Conservation (phyloP, 1,284 basidiomycete species). For the Melampsora larici-populina region DNA sequence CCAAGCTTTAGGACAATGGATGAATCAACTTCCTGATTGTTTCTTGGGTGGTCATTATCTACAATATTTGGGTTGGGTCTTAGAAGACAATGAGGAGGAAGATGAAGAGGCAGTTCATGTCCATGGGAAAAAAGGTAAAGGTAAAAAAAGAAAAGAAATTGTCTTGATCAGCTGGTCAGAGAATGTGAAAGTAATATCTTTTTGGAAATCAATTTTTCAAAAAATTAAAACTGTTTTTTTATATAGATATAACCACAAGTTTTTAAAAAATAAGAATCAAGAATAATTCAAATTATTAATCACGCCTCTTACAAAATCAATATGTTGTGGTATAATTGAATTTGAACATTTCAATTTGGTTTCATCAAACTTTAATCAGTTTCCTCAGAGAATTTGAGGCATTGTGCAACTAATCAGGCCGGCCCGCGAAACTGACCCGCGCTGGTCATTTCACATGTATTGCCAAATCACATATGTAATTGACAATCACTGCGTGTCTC, state of each 20-base stretch:
- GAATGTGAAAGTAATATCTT: too few species aligned
- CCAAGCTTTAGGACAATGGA: slow-evolving; percentile 83
- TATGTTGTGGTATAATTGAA: slow-evolving; percentile 36
- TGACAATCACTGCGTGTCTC: too few species aligned
- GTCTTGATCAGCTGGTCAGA: too few species aligned
- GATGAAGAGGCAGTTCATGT: background rate
- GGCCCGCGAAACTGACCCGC: too few species aligned
- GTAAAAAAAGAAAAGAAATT: too few species aligned
- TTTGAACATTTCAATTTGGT: slow-evolving; percentile 22
- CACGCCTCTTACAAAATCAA: slow-evolving; percentile 37
- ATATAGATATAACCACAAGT: background rate
- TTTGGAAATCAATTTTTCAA: too few species aligned
- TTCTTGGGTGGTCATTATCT: slow-evolving; percentile 83
- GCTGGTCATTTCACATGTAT: too few species aligned
- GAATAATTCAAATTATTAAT: too few species aligned
- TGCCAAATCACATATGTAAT: too few species aligned
- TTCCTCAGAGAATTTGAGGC: too few species aligned
- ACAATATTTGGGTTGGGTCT: slow-evolving; percentile 89
- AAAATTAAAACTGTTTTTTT: background rate
- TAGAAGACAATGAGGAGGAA: slow-evolving; percentile 53
- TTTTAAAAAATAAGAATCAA: slow-evolving; percentile 7
- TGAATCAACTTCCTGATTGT: slow-evolving; percentile 78
- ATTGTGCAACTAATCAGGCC: too few species aligned
- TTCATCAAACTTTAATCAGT: slow-evolving; percentile 22
- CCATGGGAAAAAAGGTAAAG: background rate